phyloP scores from a whole-genome alignment of 345 rosid genomes.

The Gossypium mustelinum region DNA sequence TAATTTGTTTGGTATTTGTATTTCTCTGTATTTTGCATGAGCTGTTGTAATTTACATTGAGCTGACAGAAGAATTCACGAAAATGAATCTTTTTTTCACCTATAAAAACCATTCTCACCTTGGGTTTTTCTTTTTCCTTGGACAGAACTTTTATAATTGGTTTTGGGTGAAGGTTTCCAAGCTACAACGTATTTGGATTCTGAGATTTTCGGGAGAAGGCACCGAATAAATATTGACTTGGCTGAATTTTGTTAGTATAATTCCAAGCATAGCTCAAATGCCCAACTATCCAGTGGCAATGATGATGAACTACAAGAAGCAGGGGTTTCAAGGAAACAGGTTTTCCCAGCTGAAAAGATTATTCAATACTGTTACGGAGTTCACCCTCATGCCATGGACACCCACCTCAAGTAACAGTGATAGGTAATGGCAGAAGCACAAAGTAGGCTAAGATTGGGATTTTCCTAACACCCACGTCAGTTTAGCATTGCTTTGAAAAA shows the following conservation, averaged over 20 bases:
- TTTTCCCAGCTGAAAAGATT: slow-evolving; percentile 86
- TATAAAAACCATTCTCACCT: neutral
- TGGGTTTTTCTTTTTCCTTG: neutral
- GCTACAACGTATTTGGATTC: too few relatives aligned
- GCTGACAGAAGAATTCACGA: neutral
- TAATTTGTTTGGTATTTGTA: neutral
- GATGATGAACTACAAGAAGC: neutral
- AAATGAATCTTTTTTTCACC: neutral
- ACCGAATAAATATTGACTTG: neutral
- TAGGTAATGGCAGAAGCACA: slow-evolving; percentile 11
- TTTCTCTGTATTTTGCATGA: neutral
- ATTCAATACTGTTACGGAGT: slow-evolving; percentile 64
- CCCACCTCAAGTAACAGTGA: slow-evolving; percentile 33
- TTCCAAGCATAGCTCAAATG: neutral
- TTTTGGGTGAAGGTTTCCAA: neutral
- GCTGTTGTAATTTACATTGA: neutral
- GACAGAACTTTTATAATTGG: neutral
- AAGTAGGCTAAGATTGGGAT: slow-evolving; percentile 52
- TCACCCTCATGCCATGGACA: slow-evolving; percentile 28
- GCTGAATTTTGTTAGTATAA: neutral
- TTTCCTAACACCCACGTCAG: slow-evolving; percentile 63
- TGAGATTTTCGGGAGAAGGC: too few relatives aligned
- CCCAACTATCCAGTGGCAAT: neutral
- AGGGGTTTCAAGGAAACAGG: slow-evolving; percentile 42
- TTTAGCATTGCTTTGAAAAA: slow-evolving; percentile 26